These are phyloP conservation scores for Aspergillus pseudoglaucus DNA, from an alignment of 2,329 filamentous ascomycete genomes.

Conservation along the genomic window DNA sequence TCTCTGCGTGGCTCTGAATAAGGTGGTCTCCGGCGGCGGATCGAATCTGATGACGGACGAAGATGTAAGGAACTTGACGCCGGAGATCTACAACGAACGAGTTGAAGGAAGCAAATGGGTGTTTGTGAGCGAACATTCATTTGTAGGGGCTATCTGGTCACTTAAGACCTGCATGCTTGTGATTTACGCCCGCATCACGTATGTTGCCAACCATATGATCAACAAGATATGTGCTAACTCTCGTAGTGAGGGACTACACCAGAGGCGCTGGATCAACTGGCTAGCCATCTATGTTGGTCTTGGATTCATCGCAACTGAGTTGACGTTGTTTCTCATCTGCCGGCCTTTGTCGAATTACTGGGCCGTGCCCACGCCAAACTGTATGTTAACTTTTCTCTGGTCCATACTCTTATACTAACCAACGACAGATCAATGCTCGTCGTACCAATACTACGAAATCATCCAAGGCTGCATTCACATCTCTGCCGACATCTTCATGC, in stretches of 20 bases:
- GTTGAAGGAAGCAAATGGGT: slow-evolving; percentile 56
- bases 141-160: slow-evolving; percentile 50
- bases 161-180: slow-evolving; percentile 50
- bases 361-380: slow-evolving; percentile 41
- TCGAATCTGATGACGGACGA: slow-evolving; percentile 54
- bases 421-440: slow-evolving; percentile 33
- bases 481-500: slow-evolving; percentile 39
- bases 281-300: slow-evolving; percentile 38
- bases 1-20: slow-evolving; percentile 49
- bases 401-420: neutral
- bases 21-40: slow-evolving; percentile 48
- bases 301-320: slow-evolving; percentile 44
- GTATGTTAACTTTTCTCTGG: slow-evolving; percentile 12
- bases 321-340: slow-evolving; percentile 47
- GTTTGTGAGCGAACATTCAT: slow-evolving; percentile 55
- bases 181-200: slow-evolving; percentile 48
- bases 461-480: slow-evolving; percentile 42
- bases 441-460: slow-evolving; percentile 42
- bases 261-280: slow-evolving; percentile 32
- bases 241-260: slow-evolving; percentile 24
- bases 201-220: slow-evolving; percentile 4
- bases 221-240: slow-evolving; percentile 1
- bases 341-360: slow-evolving; percentile 46
- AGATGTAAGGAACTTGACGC: slow-evolving; percentile 42
- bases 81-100: slow-evolving; percentile 37